Conservation (phyloP, 495 filamentous ascomycete genomes). For the Beverwykella pulmonaria region DNA sequence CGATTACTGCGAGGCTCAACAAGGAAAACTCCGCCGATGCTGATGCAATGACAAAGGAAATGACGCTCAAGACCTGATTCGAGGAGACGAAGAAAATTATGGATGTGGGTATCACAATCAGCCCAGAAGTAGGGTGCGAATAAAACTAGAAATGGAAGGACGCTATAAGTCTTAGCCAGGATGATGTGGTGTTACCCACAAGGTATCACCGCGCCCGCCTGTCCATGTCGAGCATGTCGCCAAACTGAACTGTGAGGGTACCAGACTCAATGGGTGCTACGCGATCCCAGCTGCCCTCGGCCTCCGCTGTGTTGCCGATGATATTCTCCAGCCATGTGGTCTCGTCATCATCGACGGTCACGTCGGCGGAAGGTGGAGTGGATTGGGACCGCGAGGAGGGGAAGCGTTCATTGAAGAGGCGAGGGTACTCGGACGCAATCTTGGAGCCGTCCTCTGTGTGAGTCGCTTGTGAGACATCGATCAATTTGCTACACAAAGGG, state of each 20-base stretch:
- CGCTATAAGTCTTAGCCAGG: not conserved
- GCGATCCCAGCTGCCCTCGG: constrained; percentile 34
- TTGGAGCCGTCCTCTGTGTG: constrained; percentile 32
- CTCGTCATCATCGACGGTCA: constrained; percentile 29
- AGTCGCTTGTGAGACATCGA: constrained; percentile 39
- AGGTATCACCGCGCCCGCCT: constrained; percentile 11
- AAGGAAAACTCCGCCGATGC: not conserved
- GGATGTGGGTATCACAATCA: constrained; percentile 20
- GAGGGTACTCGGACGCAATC: constrained; percentile 37
- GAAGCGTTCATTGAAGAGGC: constrained; percentile 40
- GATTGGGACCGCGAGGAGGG: constrained; percentile 15
- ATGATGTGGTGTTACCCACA: not conserved
- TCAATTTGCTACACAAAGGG: constrained; percentile 39
- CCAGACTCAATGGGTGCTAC: constrained; percentile 33
- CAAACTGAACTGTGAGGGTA: constrained; percentile 36
- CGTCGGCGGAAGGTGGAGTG: constrained; percentile 26
- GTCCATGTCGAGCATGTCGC: constrained; percentile 19
- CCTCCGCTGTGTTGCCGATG: constrained; percentile 21
- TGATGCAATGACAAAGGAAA: constrained; percentile 28
- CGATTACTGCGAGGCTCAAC: not conserved
- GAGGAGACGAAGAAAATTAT: not conserved
- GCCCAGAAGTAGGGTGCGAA: not conserved
- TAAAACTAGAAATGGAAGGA: constrained; percentile 12
- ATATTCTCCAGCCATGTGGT: constrained; percentile 31
- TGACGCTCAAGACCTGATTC: constrained; percentile 7